Evolutionary conservation across 1,284 basidiomycete genomes (phyloP).

Genomic region (Trametes hirsuta): DNA sequence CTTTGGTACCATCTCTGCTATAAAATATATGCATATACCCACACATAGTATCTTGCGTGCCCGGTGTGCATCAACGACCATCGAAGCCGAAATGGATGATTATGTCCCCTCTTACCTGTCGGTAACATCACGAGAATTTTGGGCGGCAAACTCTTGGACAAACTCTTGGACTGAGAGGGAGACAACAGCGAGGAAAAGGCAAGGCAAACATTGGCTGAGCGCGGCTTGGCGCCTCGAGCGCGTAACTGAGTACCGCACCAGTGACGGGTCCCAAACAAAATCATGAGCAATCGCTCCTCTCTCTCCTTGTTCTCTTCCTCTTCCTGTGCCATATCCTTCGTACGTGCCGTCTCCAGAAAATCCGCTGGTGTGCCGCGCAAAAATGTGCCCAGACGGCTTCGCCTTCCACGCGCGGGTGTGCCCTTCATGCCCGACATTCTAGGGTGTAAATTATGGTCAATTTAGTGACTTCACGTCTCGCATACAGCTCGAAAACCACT

Average conservation of each 20-base stretch:
- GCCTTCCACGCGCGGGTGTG: too few relatives aligned
- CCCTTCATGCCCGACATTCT: too few relatives aligned
- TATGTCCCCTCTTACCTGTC: too few relatives aligned
- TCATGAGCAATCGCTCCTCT: not conserved
- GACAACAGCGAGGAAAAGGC: not conserved
- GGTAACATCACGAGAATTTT: too few relatives aligned
- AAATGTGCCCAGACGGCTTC: too few relatives aligned
- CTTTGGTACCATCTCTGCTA: constrained; percentile 7
- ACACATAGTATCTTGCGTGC: not conserved
- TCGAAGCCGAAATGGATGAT: not conserved
- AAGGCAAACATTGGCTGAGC: not conserved
- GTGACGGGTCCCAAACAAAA: constrained; percentile 10
- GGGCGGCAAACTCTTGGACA: too few relatives aligned
- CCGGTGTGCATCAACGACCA: not conserved
- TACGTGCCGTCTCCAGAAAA: not conserved
- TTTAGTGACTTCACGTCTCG: too few relatives aligned
- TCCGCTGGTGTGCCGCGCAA: too few relatives aligned
- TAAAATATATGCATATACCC: not conserved
- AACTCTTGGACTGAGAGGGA: too few relatives aligned
- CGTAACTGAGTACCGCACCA: constrained; percentile 11
- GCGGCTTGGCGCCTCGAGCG: not conserved
- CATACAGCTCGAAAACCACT: too few relatives aligned
- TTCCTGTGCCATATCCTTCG: not conserved
- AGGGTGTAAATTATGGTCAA: too few relatives aligned
- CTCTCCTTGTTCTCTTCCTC: not conserved